These are phyloP conservation scores for Rutstroemia sydowiana DNA, from an alignment of 2,329 filamentous ascomycete species.

Conservation along the genomic window DNA sequence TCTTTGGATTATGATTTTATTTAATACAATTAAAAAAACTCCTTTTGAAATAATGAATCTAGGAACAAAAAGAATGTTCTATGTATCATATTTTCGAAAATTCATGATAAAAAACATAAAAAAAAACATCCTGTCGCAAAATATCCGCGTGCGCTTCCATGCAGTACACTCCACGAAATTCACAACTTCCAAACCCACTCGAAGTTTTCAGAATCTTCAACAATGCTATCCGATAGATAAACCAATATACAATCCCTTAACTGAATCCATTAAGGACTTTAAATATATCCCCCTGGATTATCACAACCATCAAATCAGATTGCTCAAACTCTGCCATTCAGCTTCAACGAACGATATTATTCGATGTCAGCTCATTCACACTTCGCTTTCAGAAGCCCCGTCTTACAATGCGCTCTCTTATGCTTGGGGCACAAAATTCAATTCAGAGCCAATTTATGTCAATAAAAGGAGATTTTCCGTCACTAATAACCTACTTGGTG, in stretches of 20 bases:
- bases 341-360: slow-evolving; percentile 5
- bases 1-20: too few species aligned
- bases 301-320: slow-evolving; percentile 11
- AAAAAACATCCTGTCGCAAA: too few species aligned
- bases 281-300: slow-evolving; percentile 2
- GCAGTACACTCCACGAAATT: too few species aligned
- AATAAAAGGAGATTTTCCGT: slow-evolving; percentile 11
- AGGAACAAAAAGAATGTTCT: too few species aligned
- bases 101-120: too few species aligned
- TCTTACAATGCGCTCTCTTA: slow-evolving; percentile 24
- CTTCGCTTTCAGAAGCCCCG: slow-evolving; percentile 16
- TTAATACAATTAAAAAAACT: too few species aligned
- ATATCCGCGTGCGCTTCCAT: too few species aligned
- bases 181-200: too few species aligned
- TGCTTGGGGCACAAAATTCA: slow-evolving; percentile 16
- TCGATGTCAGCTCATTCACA: slow-evolving; percentile 16
- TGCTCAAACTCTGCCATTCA: slow-evolving; percentile 12
- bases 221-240: too few species aligned
- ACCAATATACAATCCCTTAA: background rate
- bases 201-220: too few species aligned
- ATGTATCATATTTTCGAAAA: too few species aligned
- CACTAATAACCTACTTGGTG: slow-evolving; percentile 18
- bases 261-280: background rate
- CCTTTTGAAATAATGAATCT: too few species aligned
- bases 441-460: slow-evolving; percentile 11